phyloP scores from a whole-genome alignment of 208 protist species.

The Leptomonas pyrrhocoris region DNA sequence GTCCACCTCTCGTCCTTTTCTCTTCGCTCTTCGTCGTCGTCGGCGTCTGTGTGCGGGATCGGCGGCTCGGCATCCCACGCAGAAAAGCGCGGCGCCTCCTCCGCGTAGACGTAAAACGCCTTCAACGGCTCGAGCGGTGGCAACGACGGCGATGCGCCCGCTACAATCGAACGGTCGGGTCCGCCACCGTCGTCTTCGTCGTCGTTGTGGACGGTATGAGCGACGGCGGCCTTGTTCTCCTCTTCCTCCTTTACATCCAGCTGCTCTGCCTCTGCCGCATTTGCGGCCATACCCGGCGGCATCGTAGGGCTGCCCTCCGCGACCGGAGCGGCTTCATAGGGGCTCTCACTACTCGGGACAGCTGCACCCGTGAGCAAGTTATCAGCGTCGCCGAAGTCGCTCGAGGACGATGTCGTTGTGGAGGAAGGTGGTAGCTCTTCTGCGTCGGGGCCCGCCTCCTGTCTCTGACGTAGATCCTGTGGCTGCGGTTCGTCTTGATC shows the following conservation, averaged over 20 bases:
- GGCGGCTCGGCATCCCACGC: slow-evolving; percentile 28
- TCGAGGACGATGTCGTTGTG: not conserved
- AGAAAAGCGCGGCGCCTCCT: slow-evolving; percentile 8
- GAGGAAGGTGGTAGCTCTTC: not conserved
- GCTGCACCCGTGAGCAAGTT: not conserved
- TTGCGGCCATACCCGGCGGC: not conserved
- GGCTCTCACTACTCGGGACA: not conserved
- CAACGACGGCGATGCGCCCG: not conserved
- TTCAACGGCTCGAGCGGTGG: slow-evolving; percentile 4
- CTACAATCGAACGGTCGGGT: too few relatives aligned
- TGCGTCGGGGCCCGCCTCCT: not conserved
- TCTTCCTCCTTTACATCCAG: slow-evolving; percentile 1
- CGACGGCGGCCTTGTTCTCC: not conserved
- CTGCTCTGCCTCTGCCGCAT: not conserved
- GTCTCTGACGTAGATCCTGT: not conserved
- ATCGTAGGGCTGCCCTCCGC: not conserved
- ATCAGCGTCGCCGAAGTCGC: slow-evolving; percentile 1
- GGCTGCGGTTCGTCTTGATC: not conserved
- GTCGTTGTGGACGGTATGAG: not conserved
- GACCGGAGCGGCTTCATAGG: not conserved
- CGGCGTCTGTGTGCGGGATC: not conserved
- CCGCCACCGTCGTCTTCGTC: not conserved
- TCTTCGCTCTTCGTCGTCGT: not conserved
- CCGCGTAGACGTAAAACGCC: slow-evolving; percentile 11
- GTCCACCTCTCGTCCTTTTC: not conserved